Evolutionary conservation across 371 early-diverging fungal species (phyloP).

Genomic region (Zopfochytrium polystomum): DNA sequence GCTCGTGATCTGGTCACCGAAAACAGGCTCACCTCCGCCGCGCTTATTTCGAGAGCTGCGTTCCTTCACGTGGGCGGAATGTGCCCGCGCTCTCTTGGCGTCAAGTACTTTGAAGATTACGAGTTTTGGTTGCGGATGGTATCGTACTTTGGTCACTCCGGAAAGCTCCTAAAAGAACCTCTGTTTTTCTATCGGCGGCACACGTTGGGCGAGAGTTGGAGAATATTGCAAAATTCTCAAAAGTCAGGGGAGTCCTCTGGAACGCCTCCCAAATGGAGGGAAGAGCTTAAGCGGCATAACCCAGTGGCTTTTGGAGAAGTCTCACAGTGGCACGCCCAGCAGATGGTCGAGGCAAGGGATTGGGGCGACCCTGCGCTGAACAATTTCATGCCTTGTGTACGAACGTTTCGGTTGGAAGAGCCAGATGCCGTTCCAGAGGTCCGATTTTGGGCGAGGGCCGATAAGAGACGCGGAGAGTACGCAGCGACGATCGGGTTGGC

Average conservation of each 20-base stretch:
- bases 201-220: slow-evolving; percentile 19
- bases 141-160: slow-evolving; percentile 12
- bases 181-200: slow-evolving; percentile 37
- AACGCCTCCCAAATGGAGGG: slow-evolving; percentile 9
- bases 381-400: slow-evolving; percentile 21
- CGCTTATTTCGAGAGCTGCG: slow-evolving; percentile 17
- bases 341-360: slow-evolving; percentile 7
- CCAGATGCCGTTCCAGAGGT: background rate
- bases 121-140: slow-evolving; percentile 39
- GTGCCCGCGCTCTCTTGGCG: slow-evolving; percentile 27
- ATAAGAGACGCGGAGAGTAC: background rate
- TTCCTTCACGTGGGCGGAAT: slow-evolving; percentile 33
- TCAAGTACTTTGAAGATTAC: slow-evolving; percentile 35
- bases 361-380: slow-evolving; percentile 5
- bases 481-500: no score
- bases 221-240: slow-evolving; percentile 1
- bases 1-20: background rate
- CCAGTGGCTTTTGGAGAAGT: slow-evolving; percentile 31
- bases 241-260: slow-evolving; percentile 1
- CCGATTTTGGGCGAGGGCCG: background rate
- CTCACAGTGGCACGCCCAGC: slow-evolving; percentile 7
- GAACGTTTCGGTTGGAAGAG: slow-evolving; percentile 1
- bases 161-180: slow-evolving; percentile 23
- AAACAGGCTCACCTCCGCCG: slow-evolving; percentile 21
- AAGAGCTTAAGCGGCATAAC: slow-evolving; percentile 22